Conservation (phyloP, 345 rosid genomes). For the Noccaea caerulescens region DNA sequence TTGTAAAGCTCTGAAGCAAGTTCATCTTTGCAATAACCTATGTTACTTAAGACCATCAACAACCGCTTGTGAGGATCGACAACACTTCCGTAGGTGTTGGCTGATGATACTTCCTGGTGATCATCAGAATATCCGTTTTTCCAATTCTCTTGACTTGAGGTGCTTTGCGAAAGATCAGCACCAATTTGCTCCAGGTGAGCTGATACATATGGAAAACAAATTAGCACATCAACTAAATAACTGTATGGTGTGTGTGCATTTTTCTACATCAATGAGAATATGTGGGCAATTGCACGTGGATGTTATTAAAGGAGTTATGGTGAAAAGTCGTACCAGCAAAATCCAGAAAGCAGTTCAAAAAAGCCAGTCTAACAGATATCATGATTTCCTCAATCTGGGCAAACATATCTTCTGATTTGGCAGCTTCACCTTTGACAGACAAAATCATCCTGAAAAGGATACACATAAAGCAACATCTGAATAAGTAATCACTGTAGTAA, state of each 20-base stretch:
- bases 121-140: slow-evolving; percentile 69
- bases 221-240: slow-evolving; percentile 11
- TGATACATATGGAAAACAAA: slow-evolving; percentile 45
- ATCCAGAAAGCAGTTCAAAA: slow-evolving; percentile 93
- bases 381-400: slow-evolving; percentile 83
- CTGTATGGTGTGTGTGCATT: neutral
- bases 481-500: neutral
- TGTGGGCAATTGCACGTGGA: slow-evolving; percentile 5
- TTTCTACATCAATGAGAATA: neutral
- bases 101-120: slow-evolving; percentile 49
- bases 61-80: slow-evolving; percentile 74
- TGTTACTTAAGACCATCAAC: slow-evolving; percentile 87
- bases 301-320: slow-evolving; percentile 3
- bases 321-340: slow-evolving; percentile 72
- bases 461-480: slow-evolving; percentile 20
- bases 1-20: slow-evolving; percentile 77
- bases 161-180: slow-evolving; percentile 43
- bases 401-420: slow-evolving; percentile 74
- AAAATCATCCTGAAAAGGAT: slow-evolving; percentile 71
- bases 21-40: slow-evolving; percentile 97
- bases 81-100: slow-evolving; percentile 66
- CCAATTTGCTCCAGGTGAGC: slow-evolving; percentile 47
- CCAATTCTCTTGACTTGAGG: slow-evolving; percentile 52
- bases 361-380: slow-evolving; percentile 87
- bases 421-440: slow-evolving; percentile 74